Evolutionary conservation across 1,284 basidiomycete species (phyloP), one percentile per base, ranked within the genome.

Genomic region (Xerocomus nothofagi): DNA sequence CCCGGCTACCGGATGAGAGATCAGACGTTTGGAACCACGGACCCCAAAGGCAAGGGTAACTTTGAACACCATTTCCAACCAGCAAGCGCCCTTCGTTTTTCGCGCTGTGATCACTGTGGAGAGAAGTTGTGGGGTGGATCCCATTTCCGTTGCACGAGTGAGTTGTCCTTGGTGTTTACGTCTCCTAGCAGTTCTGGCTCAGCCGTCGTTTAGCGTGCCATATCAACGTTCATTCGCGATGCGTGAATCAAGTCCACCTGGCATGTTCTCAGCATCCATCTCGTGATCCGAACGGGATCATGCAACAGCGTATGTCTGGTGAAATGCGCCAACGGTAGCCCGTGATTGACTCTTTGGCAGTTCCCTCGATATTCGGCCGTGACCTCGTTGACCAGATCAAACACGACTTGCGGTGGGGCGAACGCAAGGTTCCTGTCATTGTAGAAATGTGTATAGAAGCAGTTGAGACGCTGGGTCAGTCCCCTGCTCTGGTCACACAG

Each of bases 61-160:
- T 56, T 72, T 36, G 86, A 89, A 55, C 96, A 99, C 68, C 80
- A 81, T 52, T 98, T 98, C 77, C 90, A 94, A 67, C 92, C 91
- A 54, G 77, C 93, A 62, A 96, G 87, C 63, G 83, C 94, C 20
- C 75, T 99, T 53, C 82, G 94, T 29, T 91, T 97, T 49, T 87
- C 91, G 15, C 79, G 92, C 39, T 99, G 96, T 67, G 94, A 98
- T 63, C 87, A 96, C 50, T 99, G 96, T 67, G 87, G 88, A 33
- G 97, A 98, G 65, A 99, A 98, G 76, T 87, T 99, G 86, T 99
- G 95, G 94, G 96, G 96, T 6, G 96, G 95, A 6, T 86, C 95
- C 32, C 92, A 94, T 68, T 78, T 93, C 50, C 86, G 91, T 29
- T 99, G 96, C 67, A 81, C 85, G 53, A 77, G 93, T 93, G 61